Base-by-base conservation (phyloP, 768 basidiomycete species). In the Coprinellus aureogranulatus region DNA sequence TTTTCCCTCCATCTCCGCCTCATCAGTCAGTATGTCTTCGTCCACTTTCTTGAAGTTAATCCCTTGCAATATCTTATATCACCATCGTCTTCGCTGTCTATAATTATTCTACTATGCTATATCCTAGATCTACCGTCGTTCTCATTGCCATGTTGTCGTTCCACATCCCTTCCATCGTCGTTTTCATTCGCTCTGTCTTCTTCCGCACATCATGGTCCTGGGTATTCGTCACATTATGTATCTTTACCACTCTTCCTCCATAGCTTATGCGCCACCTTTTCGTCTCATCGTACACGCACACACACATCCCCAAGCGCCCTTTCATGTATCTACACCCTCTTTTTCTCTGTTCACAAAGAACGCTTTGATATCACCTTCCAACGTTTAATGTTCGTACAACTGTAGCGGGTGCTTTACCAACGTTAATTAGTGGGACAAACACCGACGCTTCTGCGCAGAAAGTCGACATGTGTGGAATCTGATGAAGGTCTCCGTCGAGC, bases 391-490 rank as follows among this genome's bases (percentile, higher is more conserved):
- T 6, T 14, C 34, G 8, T 34, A 34, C 34, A 34, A 34, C 14
- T 49, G 27, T 49, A 20, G n/a, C 50, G 50, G 50, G 30, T 20
- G 50, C 39, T 52, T 37, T 52, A 58, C 40, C 51, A 58, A 58
- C 50, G 40, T 58, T 58, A 58, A 58, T 58, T 58, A 58, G 57
- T 46, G 52, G 23, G 52, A 58, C 53, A 53, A 58, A 41, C 45
- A 37, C 57, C 51, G 52, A 39, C 30, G 52, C 56, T 57, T 57
- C 56, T 57, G 30, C 37, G 22, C 26, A 46, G 42, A 11, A 20
- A 9, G 30, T 30, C 34, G 11, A 30, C 20, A 27, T 27, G 18
- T 37, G 50, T n/a, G 50, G n/a, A 37, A 22, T 25, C 14, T 48
- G 46, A 14, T 27, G 26, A 48, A 27, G n/a, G n/a, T 25, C 23